Conservation (phyloP, 441 rosid genomes). For the Erysimum cheiri region DNA sequence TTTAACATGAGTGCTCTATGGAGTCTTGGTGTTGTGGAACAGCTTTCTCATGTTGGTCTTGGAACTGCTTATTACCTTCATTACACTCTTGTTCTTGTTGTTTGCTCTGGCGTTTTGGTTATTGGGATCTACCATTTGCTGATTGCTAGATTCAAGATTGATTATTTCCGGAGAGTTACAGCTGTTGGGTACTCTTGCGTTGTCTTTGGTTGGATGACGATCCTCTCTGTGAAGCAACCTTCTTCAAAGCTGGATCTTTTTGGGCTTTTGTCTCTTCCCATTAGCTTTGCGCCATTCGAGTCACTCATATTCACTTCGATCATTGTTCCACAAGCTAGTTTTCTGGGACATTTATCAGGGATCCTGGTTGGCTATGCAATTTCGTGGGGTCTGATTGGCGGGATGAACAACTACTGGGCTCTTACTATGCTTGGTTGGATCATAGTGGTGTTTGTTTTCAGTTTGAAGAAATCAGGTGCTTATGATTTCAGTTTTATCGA, state of each 20-base stretch:
- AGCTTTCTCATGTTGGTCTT: conserved; percentile 70
- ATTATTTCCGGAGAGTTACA: conserved; percentile 85
- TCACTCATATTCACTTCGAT: conserved; percentile 92
- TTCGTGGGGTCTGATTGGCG: conserved; percentile 93
- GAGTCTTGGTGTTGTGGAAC: conserved; percentile 95
- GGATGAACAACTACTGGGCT: conserved; percentile 98
- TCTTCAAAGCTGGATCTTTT: conserved; percentile 90
- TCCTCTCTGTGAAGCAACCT: conserved; percentile 92
- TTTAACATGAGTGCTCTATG: conserved; percentile 97
- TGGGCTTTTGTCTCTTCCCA: conserved; percentile 89
- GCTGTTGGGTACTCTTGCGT: conserved; percentile 99
- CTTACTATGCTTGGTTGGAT: conserved; percentile 88
- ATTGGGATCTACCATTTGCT: conserved; percentile 77
- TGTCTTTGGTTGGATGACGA: conserved; percentile 99
- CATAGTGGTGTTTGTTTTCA: conserved; percentile 67
- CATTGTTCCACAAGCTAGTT: conserved; percentile 97
- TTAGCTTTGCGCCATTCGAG: conserved; percentile 95
- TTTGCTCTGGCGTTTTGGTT: conserved; percentile 77
- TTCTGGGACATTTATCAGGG: conserved; percentile 92
- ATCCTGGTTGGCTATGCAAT: conserved; percentile 90
- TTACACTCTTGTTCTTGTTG: conserved; percentile 78
- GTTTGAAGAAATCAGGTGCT: conserved; percentile 92
- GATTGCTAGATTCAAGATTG: conserved; percentile 74
- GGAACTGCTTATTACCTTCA: conserved; percentile 87
- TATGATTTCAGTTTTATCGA: conserved; percentile 81